Evolutionary conservation across 257 asterid species (phyloP).

Genomic region (Cynanchum wilfordii): DNA sequence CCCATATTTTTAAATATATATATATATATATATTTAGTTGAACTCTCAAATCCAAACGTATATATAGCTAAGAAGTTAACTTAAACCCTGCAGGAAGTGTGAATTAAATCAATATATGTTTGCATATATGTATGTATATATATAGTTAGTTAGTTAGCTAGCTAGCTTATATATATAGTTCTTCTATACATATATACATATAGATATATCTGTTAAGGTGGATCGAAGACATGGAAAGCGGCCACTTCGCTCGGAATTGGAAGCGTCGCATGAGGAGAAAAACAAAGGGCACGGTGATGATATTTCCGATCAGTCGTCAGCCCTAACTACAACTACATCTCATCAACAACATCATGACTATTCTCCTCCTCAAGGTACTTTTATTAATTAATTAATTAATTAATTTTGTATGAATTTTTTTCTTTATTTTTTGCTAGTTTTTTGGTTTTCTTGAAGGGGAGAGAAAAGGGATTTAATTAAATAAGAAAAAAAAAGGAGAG

Average conservation of each 20-base stretch:
- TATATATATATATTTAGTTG: neutral
- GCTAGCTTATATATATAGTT: too few species aligned
- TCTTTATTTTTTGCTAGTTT: too few species aligned
- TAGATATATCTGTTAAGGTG: conserved; percentile 24
- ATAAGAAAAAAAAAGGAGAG: too few species aligned
- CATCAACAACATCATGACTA: neutral
- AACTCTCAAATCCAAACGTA: neutral
- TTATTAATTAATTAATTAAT: neutral
- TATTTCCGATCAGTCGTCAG: conserved; percentile 5
- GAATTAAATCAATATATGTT: neutral
- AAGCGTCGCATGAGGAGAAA: conserved; percentile 30
- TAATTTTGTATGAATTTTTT: neutral
- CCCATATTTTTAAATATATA: too few species aligned
- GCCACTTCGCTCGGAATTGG: conserved; percentile 42
- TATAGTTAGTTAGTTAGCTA: too few species aligned
- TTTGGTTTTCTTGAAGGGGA: too few species aligned
- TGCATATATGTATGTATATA: too few species aligned
- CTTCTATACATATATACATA: too few species aligned
- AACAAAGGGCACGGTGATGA: neutral
- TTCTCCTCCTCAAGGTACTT: neutral
- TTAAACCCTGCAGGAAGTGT: neutral
- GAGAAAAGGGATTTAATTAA: too few species aligned
- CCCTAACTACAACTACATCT: neutral
- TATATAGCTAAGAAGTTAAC: neutral
- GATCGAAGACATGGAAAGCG: conserved; percentile 55